Evolutionary conservation across 768 basidiomycete species (phyloP).

Genomic region (Mycena latifolia): DNA sequence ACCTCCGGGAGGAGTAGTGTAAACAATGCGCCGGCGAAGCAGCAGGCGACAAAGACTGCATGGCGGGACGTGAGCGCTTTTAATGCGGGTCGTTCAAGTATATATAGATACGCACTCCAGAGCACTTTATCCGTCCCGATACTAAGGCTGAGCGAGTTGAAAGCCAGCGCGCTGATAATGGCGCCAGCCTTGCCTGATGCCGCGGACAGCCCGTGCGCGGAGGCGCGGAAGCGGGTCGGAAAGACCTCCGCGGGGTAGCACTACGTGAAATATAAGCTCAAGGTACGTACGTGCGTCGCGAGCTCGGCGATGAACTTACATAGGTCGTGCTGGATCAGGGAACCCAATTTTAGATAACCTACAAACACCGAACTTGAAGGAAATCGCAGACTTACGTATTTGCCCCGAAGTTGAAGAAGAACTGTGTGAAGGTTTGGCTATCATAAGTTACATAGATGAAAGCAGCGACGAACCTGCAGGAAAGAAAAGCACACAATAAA

Average conservation of each 20-base stretch:
- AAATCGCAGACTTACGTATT: conserved; percentile 63
- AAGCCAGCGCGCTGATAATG: conserved; percentile 70
- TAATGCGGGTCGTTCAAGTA: too few species aligned
- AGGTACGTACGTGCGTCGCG: neutral
- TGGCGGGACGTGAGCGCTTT: neutral
- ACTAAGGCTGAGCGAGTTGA: conserved; percentile 61
- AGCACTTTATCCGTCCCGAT: conserved; percentile 67
- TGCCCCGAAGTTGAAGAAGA: conserved; percentile 89
- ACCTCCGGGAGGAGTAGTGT: conserved; percentile 67
- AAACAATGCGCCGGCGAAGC: conserved; percentile 56
- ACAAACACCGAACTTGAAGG: neutral
- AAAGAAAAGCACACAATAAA: conserved; percentile 83
- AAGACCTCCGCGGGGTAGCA: conserved; percentile 86
- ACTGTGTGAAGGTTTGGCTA: conserved; percentile 47
- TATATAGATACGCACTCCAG: conserved; percentile 63
- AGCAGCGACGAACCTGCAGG: conserved; percentile 58
- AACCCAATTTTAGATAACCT: neutral
- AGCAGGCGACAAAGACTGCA: conserved; percentile 69
- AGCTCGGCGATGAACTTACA: conserved; percentile 44
- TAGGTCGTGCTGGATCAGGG: conserved; percentile 66
- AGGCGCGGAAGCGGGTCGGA: conserved; percentile 80
- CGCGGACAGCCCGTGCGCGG: conserved; percentile 82
- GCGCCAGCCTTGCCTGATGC: conserved; percentile 75
- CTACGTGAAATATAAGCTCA: conserved; percentile 42
- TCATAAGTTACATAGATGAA: neutral